Evolutionary conservation across 352 stramenopile species (phyloP).

Genomic region (Pythium pectinolyticum): DNA sequence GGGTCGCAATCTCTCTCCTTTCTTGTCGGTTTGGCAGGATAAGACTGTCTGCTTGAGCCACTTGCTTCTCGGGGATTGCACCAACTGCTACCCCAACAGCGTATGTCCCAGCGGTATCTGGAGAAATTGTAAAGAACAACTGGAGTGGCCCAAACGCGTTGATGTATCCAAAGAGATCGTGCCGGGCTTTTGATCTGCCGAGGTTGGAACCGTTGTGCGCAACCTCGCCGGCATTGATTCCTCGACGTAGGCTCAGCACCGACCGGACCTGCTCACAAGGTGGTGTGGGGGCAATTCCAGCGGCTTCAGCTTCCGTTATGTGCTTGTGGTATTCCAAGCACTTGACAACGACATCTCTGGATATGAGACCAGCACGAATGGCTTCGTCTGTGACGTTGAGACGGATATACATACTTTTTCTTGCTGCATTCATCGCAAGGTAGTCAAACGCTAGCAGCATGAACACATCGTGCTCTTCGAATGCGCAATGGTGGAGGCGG

Average conservation of each 20-base stretch:
- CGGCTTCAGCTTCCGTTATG: background rate
- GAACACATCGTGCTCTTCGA: conserved; percentile 33
- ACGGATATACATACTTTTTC: conserved; percentile 22
- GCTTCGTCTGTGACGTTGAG: conserved; percentile 22
- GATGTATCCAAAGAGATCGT: conserved; percentile 31
- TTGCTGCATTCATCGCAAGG: conserved; percentile 11
- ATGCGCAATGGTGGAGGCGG: conserved; percentile 18
- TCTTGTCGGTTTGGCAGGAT: conserved; percentile 23
- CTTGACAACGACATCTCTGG: conserved; percentile 3
- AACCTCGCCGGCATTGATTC: conserved; percentile 14
- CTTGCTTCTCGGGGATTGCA: background rate
- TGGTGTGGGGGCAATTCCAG: background rate
- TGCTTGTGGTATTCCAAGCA: conserved; percentile 25
- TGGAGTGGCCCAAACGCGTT: conserved; percentile 30
- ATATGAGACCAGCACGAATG: conserved; percentile 6
- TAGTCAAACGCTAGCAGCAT: conserved; percentile 30
- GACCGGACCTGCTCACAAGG: conserved; percentile 1
- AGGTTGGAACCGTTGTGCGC: conserved; percentile 29
- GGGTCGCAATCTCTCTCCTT: conserved; percentile 14
- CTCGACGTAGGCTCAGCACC: conserved; percentile 27
- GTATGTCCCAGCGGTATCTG: conserved; percentile 24
- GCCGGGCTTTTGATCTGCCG: conserved; percentile 12
- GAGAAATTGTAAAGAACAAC: conserved; percentile 31
- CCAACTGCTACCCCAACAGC: conserved; percentile 23
- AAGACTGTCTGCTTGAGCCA: conserved; percentile 14